A percentile compares a stretch with the other conserved stretches of the same genome.
These are phyloP conservation scores for Jimgerdemannia lactiflua DNA, from an alignment of 192 early-diverging fungal species.

Conservation along the genomic window DNA sequence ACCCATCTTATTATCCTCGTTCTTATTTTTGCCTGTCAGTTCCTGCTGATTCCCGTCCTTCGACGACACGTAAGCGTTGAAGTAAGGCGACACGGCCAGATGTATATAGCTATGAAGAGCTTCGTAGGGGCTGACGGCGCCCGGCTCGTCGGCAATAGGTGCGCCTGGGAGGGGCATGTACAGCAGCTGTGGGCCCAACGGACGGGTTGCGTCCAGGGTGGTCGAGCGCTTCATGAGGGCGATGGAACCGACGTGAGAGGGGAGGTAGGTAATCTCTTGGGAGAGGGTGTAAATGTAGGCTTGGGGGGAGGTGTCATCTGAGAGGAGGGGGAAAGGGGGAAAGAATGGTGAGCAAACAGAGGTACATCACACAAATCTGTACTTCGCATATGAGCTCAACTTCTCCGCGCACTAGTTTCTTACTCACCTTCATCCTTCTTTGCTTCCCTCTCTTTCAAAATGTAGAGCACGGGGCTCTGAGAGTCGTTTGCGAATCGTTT, in stretches of 20 bases:
- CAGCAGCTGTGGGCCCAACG: conserved; percentile 81
- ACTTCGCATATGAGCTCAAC: not conserved
- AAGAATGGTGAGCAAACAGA: conserved; percentile 24
- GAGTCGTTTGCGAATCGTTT: conserved; percentile 76
- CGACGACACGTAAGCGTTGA: conserved; percentile 87
- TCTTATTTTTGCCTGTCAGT: conserved; percentile 37
- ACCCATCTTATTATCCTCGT: conserved; percentile 78
- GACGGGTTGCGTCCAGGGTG: conserved; percentile 66
- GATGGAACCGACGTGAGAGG: conserved; percentile 70
- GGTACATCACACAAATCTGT: not conserved
- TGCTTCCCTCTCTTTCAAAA: conserved; percentile 72
- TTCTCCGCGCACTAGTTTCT: not conserved
- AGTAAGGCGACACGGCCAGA: conserved; percentile 92
- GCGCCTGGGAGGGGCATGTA: conserved; percentile 88
- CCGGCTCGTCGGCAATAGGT: conserved; percentile 45
- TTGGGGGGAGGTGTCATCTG: conserved; percentile 36
- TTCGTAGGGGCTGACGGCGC: conserved; percentile 73
- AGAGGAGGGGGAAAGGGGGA: not conserved
- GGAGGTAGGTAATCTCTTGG: conserved; percentile 73
- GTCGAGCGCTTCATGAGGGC: conserved; percentile 76
- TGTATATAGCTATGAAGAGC: conserved; percentile 89
- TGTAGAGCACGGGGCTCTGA: conserved; percentile 67
- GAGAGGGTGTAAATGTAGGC: conserved; percentile 55
- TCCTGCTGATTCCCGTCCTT: conserved; percentile 55
- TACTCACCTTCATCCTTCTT: conserved; percentile 36